Evolutionary conservation across 805 yeast genomes (phyloP), one percentile per base, ranked within the genome.

Genomic region (Yarrowia sp.): DNA sequence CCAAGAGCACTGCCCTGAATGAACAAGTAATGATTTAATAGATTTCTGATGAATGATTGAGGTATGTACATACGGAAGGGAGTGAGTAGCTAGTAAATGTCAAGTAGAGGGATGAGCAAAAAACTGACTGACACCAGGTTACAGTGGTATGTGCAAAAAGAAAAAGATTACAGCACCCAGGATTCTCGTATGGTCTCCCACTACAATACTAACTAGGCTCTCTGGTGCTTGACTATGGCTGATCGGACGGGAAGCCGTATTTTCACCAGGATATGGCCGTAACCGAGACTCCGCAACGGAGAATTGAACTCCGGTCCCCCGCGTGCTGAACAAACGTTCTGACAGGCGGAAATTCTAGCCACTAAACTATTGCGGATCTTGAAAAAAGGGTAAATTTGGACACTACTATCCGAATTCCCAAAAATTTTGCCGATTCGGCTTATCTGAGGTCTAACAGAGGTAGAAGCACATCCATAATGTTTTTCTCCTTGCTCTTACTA

Each of bases 301-400:
- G 46, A 39, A 39, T 39, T 39, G 47, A 41, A 41, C 47, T 41
- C 47, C 47, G 47, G 47, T 41, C 47, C 47, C 47, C 47, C 47
- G 47, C 47, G 47, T 41, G 47, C 47, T 41, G 47, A 24, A 24
- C 31, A 38, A 13, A 24, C 13, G 47, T 42, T 25, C 64, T 71
- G 74, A 71, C 74, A 71, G 73, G 73, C 74, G 74, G 73, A 68
- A 67, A 72, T 72, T 71, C 74, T 72, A 70, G 73, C 75, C 75
- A 72, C 73, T 72, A 72, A 72, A 71, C 74, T 71, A 71, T 71
- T 70, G 41, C 59, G 59, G 59, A 51, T 39, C 16, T 35, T 16
- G 12, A 14, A 12, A 32, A 12, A 14, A 8, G 14, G 36, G 36
- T 14, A 32, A 32, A 32, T n/a, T 16, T 32, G 36, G 36, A 16